phyloP scores from a whole-genome alignment of 805 yeast genomes.

The Myxozyma mucilagina region DNA sequence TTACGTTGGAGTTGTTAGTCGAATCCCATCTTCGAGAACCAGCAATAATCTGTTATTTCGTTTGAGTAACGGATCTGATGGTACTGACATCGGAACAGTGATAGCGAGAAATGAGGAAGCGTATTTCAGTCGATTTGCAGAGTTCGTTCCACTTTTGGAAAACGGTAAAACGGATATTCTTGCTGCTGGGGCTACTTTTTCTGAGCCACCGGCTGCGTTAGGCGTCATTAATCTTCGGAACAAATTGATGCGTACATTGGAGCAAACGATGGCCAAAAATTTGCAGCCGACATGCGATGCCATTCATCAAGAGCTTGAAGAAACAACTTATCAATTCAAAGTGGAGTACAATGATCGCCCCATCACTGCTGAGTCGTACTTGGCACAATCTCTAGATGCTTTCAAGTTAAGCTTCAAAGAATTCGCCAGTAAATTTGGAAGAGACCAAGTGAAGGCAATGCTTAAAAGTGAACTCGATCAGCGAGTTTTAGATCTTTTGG shows the following conservation, averaged over 20 bases:
- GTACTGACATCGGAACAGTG: slow-evolving; percentile 54
- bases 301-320: slow-evolving; percentile 90
- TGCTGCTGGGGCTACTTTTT: neutral
- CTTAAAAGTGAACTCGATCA: slow-evolving; percentile 86
- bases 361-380: slow-evolving; percentile 88
- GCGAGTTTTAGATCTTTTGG: slow-evolving; percentile 78
- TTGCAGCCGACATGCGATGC: slow-evolving; percentile 82
- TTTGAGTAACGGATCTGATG: slow-evolving; percentile 46
- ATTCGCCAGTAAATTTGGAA: slow-evolving; percentile 75
- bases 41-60: slow-evolving; percentile 15
- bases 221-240: slow-evolving; percentile 75
- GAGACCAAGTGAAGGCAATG: slow-evolving; percentile 76
- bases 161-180: neutral
- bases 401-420: slow-evolving; percentile 86
- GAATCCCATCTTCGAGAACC: slow-evolving; percentile 52
- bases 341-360: slow-evolving; percentile 96
- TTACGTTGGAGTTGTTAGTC: slow-evolving; percentile 96
- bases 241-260: slow-evolving; percentile 82
- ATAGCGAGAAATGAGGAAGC: slow-evolving; percentile 49
- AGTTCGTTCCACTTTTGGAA: slow-evolving; percentile 40
- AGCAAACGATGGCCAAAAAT: slow-evolving; percentile 85
- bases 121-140: slow-evolving; percentile 65
- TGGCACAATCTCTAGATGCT: slow-evolving; percentile 87
- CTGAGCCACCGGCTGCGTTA: slow-evolving; percentile 45
- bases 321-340: slow-evolving; percentile 85